Conservation (phyloP, 352 stramenopile species). For the Globisporangium heterothallicum region DNA sequence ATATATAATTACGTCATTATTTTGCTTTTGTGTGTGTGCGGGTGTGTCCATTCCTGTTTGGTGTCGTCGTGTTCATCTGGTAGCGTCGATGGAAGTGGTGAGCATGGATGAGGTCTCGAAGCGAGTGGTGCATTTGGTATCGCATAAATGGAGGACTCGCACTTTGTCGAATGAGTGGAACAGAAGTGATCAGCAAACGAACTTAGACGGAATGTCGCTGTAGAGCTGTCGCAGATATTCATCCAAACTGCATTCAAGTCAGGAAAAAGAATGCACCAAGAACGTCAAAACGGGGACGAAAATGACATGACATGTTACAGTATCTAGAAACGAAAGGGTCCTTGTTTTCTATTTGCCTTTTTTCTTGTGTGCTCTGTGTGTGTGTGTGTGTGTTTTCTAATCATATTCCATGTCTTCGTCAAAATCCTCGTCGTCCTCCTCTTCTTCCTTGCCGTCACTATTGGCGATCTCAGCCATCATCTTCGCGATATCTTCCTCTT, state of each 20-base stretch:
- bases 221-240: constrained; percentile 5
- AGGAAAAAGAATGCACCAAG: neutral
- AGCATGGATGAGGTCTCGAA: neutral
- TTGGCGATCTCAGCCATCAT: constrained; percentile 47
- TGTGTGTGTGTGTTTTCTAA: constrained; percentile 28
- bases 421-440: constrained; percentile 67
- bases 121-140: too few species aligned
- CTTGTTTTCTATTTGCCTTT: constrained; percentile 14
- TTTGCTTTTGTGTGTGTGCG: constrained; percentile 10
- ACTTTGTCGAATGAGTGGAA: constrained; percentile 6
- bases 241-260: constrained; percentile 1
- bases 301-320: neutral
- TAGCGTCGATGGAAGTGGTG: too few species aligned
- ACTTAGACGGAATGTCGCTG: neutral
- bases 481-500: constrained; percentile 71
- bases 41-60: too few species aligned
- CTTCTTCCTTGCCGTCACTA: constrained; percentile 36
- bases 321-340: constrained; percentile 6
- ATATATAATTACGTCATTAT: constrained; percentile 20
- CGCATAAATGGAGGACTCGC: neutral
- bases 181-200: neutral
- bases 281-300: neutral
- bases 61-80: too few species aligned
- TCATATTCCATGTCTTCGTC: constrained; percentile 65
- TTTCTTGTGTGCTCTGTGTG: neutral